These are phyloP conservation scores for Scedosporium aurantiacum DNA, from an alignment of 2,329 filamentous ascomycete species.

Conservation along the genomic window DNA sequence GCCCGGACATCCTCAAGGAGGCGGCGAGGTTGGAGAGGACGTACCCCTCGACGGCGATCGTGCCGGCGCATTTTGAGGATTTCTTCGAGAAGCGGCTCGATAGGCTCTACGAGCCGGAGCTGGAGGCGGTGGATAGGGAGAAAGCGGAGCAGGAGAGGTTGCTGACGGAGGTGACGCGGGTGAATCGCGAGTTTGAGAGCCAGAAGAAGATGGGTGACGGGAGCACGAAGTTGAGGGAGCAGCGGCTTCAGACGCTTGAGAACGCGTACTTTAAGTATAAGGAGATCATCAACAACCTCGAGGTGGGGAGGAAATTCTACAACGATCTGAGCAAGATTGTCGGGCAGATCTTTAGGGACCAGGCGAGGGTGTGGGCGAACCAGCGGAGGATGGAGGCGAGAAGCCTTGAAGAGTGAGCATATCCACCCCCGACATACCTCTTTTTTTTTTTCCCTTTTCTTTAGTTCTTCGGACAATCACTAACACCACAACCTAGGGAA, in stretches of 20 bases:
- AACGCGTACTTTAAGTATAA: slow-evolving; percentile 94
- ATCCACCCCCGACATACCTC: background rate
- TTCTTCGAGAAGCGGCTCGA: slow-evolving; percentile 78
- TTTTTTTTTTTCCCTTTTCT: slow-evolving; percentile 9
- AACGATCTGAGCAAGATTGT: slow-evolving; percentile 89
- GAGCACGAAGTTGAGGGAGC: slow-evolving; percentile 63
- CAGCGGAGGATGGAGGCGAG: slow-evolving; percentile 72
- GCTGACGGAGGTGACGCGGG: slow-evolving; percentile 56
- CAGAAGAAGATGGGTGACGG: slow-evolving; percentile 57
- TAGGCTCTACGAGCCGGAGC: slow-evolving; percentile 64
- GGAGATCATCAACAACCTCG: slow-evolving; percentile 84
- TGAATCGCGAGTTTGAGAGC: slow-evolving; percentile 67
- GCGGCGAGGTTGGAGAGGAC: slow-evolving; percentile 75
- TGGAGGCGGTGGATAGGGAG: slow-evolving; percentile 61
- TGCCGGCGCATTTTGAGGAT: slow-evolving; percentile 81
- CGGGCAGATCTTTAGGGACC: slow-evolving; percentile 64
- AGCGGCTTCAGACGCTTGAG: slow-evolving; percentile 77
- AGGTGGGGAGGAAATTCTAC: slow-evolving; percentile 90
- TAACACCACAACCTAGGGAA: slow-evolving; percentile 26
- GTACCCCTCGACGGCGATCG: slow-evolving; percentile 73
- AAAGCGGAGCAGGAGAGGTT: slow-evolving; percentile 65
- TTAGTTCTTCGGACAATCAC: background rate
- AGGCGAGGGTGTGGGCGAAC: slow-evolving; percentile 66
- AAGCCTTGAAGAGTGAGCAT: slow-evolving; percentile 59
- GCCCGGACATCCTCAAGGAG: slow-evolving; percentile 71